Evolutionary conservation across 345 rosid genomes (phyloP), one percentile per base, ranked within the genome.

Genomic region (Conringia planisiliqua): DNA sequence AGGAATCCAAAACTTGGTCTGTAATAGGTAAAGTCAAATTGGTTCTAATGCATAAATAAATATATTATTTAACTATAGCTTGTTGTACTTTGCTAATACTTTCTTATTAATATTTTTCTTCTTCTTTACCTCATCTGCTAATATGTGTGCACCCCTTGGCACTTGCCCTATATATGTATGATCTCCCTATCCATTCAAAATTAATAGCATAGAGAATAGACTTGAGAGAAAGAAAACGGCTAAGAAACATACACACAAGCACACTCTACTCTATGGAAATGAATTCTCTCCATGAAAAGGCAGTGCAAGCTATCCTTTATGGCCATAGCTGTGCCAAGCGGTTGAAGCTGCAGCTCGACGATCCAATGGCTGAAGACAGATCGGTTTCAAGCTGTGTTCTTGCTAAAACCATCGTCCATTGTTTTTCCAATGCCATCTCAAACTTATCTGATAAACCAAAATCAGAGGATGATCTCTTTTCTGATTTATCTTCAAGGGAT

Each of bases 251-350:
- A 36, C n/a, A 36, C 20, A 51, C 51, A 62, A 62, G 33, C 57
- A 7, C 66, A 61, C 62, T 68, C 42, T 32, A 62, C 60, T 62
- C 6, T 5, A 46, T 26, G 16, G 47, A 62, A 27, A 76, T 69
- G 66, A 70, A 36, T 22, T 63, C 69, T 0, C 10, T n/a, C 9
- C 18, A 55, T 6, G 75, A 63, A 13, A 55, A 70, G 27, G 80
- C 66, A 5, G n/a, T 76, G 43, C 66, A 70, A 70, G 59, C 75
- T 44, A 70, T 76, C 14, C 10, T 62, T 57, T 62, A 70, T 55
- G 80, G 80, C 7, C 80, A 70, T 33, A 70, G 71, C 26, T 76
- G 71, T 10, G 75, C 80, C 42, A 54, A 12, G 60, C 48, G 20
- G 52, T 70, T 76, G 74, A 76, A 70, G 71, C 24, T 35, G 20